Percentiles rank a stretch among this genome's conserved stretches.
Conservation (phyloP, 139 green algal genomes). For the Chlamydomonas incerta region DNA sequence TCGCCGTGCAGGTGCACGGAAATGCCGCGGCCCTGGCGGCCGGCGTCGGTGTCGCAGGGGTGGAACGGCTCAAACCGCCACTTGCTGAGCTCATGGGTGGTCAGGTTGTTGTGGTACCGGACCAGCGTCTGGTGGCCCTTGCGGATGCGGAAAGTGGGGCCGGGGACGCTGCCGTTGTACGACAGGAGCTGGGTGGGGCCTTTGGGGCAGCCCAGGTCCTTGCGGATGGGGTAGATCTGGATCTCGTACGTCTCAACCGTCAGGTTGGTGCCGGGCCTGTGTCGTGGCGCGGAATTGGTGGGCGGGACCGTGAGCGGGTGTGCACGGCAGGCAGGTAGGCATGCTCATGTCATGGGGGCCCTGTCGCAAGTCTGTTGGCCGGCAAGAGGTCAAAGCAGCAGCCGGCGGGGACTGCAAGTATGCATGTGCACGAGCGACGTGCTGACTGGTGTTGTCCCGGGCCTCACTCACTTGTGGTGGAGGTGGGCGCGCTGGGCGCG, state of each 20-base stretch:
- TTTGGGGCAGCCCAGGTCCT: background rate
- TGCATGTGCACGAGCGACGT: no score
- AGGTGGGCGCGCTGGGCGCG: no score
- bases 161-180: constrained; percentile 11
- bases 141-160: constrained; percentile 1
- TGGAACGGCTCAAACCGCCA: background rate
- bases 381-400: no score
- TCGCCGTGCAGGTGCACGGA: background rate
- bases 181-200: background rate
- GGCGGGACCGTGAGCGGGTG: no score
- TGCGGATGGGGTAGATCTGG: background rate
- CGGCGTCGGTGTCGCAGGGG: background rate
- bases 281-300: no score
- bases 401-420: no score
- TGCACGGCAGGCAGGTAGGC: no score
- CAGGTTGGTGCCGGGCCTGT: background rate
- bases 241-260: constrained; percentile 14
- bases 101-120: constrained; percentile 24
- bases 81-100: background rate
- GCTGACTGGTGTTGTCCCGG: no score
- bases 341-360: no score
- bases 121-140: constrained; percentile 19
- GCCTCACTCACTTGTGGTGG: no score
- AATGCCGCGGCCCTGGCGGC: background rate
- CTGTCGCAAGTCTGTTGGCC: no score